Conservation (phyloP, 306 rosid species). For the Trifolium dubium region DNA sequence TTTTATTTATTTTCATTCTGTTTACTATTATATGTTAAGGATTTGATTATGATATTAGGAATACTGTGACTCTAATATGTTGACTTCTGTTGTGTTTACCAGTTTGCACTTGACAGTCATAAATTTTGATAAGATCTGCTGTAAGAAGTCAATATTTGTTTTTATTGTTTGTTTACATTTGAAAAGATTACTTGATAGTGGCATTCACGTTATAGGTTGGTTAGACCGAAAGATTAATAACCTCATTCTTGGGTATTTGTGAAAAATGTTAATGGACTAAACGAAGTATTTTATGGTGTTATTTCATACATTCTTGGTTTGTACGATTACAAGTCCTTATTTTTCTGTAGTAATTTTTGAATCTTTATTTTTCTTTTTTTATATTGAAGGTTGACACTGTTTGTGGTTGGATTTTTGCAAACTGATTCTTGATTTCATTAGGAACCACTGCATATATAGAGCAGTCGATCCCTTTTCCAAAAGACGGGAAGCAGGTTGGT, state of each 20-base stretch:
- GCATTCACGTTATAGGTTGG: not conserved
- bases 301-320: conserved; percentile 14
- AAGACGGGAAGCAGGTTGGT: conserved; percentile 92
- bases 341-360: conserved; percentile 25
- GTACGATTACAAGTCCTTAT: not conserved
- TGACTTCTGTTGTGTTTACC: conserved; percentile 4
- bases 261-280: conserved; percentile 5
- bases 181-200: not conserved
- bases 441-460: conserved; percentile 85
- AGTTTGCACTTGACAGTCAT: conserved; percentile 23
- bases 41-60: not conserved
- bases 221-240: conserved; percentile 1
- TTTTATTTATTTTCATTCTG: not conserved
- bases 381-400: conserved; percentile 42
- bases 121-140: conserved; percentile 9
- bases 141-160: not conserved
- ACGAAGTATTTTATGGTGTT: not conserved
- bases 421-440: conserved; percentile 50
- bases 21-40: not conserved
- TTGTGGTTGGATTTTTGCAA: conserved; percentile 47
- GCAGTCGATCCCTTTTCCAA: conserved; percentile 80
- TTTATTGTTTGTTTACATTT: no score
- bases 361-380: conserved; percentile 31
- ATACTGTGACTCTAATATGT: not conserved
- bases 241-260: not conserved